These are phyloP conservation scores for Collybia sordida DNA, from an alignment of 768 basidiomycete genomes.

Conservation along the genomic window DNA sequence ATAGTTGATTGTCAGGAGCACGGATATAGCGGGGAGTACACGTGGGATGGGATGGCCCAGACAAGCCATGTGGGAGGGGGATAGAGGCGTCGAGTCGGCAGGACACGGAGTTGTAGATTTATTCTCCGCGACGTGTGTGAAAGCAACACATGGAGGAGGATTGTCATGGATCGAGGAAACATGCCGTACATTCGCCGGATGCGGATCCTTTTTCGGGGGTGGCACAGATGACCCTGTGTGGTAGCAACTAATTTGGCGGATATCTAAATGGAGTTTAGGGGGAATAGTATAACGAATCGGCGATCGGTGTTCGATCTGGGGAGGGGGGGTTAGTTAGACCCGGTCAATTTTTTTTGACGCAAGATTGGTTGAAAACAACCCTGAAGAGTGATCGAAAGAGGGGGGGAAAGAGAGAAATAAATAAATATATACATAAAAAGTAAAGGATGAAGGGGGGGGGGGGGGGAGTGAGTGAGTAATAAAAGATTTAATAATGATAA, in stretches of 20 bases:
- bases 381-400: slow-evolving; percentile 4
- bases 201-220: slow-evolving; percentile 22
- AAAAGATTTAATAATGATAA: too few relatives aligned
- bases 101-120: slow-evolving; percentile 8
- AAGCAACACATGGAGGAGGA: slow-evolving; percentile 5
- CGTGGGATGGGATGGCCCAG: slow-evolving; percentile 1
- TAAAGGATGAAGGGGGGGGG: slow-evolving; percentile 21
- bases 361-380: slow-evolving; percentile 7
- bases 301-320: slow-evolving; percentile 26
- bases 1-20: background rate
- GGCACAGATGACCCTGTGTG: slow-evolving; percentile 23
- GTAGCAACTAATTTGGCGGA: slow-evolving; percentile 25
- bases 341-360: slow-evolving; percentile 18
- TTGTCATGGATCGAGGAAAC: slow-evolving; percentile 15
- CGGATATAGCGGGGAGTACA: background rate
- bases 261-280: slow-evolving; percentile 19
- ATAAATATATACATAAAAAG: slow-evolving; percentile 2
- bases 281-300: slow-evolving; percentile 17
- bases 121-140: slow-evolving; percentile 24
- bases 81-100: background rate
- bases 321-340: too few relatives aligned
- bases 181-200: slow-evolving; percentile 19
- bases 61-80: too few relatives aligned
- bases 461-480: slow-evolving; percentile 23
- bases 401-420: background rate